These are phyloP conservation scores for Aspergillus sp. DNA, from an alignment of 2,329 filamentous ascomycete species.

Conservation along the genomic window DNA sequence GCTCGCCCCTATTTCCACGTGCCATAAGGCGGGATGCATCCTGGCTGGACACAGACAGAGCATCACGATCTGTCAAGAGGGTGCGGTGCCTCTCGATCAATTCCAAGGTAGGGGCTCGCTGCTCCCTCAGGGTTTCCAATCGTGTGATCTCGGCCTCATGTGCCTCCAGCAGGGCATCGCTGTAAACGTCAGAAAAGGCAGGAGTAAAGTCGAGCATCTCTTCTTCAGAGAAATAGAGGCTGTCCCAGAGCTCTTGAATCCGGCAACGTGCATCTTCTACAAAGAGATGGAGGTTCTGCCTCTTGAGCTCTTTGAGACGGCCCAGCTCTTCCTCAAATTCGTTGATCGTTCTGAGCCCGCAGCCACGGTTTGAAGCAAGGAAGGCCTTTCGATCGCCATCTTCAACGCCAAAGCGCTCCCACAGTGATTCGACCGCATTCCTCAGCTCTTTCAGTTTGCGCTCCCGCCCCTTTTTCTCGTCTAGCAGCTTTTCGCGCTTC, in stretches of 20 bases:
- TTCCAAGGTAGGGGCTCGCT: constrained; percentile 73
- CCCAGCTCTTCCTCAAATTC: constrained; percentile 88
- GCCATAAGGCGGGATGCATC: constrained; percentile 89
- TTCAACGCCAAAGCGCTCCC: constrained; percentile 79
- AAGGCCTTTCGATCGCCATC: constrained; percentile 77
- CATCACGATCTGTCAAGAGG: constrained; percentile 75
- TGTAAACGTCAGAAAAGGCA: constrained; percentile 94
- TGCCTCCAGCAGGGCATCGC: constrained; percentile 85
- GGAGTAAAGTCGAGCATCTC: constrained; percentile 98
- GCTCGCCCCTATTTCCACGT: constrained; percentile 86
- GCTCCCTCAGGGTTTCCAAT: constrained; percentile 71
- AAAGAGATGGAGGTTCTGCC: constrained; percentile 89
- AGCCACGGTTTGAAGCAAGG: constrained; percentile 77
- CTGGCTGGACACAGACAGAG: constrained; percentile 81
- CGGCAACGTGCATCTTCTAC: constrained; percentile 87
- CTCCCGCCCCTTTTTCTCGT: constrained; percentile 83
- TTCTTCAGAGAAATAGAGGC: constrained; percentile 88
- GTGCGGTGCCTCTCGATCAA: constrained; percentile 76
- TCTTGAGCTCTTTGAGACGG: constrained; percentile 82
- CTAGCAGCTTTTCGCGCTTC: constrained; percentile 71
- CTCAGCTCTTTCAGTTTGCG: constrained; percentile 67
- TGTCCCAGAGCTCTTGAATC: constrained; percentile 91
- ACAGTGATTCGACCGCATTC: constrained; percentile 69
- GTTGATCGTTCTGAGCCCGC: constrained; percentile 83
- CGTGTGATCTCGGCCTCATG: constrained; percentile 85